Conservation (phyloP, 345 rosid species). For the Erysimum cheiranthoides region DNA sequence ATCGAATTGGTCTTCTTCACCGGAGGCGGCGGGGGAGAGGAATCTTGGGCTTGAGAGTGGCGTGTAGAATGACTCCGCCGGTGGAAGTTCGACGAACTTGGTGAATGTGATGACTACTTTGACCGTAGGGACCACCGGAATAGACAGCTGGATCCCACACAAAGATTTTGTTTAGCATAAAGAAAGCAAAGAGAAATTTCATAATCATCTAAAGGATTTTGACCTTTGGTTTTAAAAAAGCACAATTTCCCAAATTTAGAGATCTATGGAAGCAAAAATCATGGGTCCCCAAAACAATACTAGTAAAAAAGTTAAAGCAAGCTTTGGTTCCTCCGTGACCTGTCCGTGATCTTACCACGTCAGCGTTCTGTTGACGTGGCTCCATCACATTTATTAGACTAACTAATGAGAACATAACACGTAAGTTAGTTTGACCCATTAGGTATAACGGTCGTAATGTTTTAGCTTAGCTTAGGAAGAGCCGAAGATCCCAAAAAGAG, state of each 20-base stretch:
- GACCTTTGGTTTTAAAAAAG: conserved; percentile 33
- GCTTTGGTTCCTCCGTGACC: conserved; percentile 34
- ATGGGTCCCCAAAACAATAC: conserved; percentile 17
- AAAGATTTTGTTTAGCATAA: conserved; percentile 37
- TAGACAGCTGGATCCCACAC: conserved; percentile 73
- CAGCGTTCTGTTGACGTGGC: conserved; percentile 30
- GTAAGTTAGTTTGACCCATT: conserved; percentile 17
- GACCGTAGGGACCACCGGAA: conserved; percentile 97
- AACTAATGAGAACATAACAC: not conserved
- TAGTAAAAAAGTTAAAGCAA: not conserved
- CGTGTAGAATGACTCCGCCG: conserved; percentile 84
- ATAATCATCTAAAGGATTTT: conserved; percentile 19
- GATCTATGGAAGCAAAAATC: conserved; percentile 8
- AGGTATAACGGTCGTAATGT: conserved; percentile 41
- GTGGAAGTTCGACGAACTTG: conserved; percentile 80
- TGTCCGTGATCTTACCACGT: conserved; percentile 39
- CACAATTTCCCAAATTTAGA: conserved; percentile 44
- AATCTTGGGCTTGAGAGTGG: conserved; percentile 88
- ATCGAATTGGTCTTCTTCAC: conserved; percentile 41
- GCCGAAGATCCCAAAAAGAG: conserved; percentile 46
- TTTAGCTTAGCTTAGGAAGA: conserved; percentile 36
- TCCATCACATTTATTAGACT: not conserved
- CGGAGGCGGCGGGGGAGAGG: conserved; percentile 23
- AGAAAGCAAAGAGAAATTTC: not conserved
- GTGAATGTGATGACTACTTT: conserved; percentile 95